phyloP scores from a whole-genome alignment of 106 monocot species.

The Dioscorea alata region DNA sequence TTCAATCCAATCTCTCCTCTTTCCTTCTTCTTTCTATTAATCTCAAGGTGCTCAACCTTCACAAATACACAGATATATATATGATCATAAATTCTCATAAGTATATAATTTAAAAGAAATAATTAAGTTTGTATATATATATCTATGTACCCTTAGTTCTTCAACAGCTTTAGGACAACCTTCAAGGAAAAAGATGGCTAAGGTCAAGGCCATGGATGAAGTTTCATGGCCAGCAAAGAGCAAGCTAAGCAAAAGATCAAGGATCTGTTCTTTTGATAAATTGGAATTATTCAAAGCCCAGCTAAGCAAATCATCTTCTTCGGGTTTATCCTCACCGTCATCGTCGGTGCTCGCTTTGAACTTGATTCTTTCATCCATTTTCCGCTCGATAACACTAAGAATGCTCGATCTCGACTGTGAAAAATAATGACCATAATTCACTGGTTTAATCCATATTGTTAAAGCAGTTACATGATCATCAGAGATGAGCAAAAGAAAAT shows the following conservation, averaged over 20 bases:
- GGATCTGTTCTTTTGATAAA: slow-evolving; percentile 80
- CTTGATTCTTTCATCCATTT: slow-evolving; percentile 54
- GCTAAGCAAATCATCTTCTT: slow-evolving; percentile 71
- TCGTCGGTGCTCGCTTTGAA: background rate
- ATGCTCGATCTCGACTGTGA: slow-evolving; percentile 73
- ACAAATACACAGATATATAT: background rate
- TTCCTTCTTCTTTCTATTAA: slow-evolving; percentile 21
- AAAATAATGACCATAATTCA: no score
- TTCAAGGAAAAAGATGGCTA: slow-evolving; percentile 73
- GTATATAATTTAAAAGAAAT: no score
- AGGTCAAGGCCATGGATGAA: slow-evolving; percentile 67
- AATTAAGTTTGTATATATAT: background rate
- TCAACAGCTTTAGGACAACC: slow-evolving; percentile 50
- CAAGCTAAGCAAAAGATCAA: slow-evolving; percentile 83
- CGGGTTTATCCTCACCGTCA: background rate
- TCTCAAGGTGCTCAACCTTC: background rate
- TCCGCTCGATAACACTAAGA: slow-evolving; percentile 57
- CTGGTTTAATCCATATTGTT: background rate
- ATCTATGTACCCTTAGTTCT: slow-evolving; percentile 44
- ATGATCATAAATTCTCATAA: no score
- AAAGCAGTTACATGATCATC: background rate
- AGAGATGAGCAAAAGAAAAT: slow-evolving; percentile 8
- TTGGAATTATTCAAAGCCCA: slow-evolving; percentile 66
- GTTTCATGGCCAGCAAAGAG: slow-evolving; percentile 98
- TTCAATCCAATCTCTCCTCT: slow-evolving; percentile 38